Evolutionary conservation across 2,329 filamentous ascomycete genomes (phyloP).

Genomic region (Bipolaris sorokiniana): DNA sequence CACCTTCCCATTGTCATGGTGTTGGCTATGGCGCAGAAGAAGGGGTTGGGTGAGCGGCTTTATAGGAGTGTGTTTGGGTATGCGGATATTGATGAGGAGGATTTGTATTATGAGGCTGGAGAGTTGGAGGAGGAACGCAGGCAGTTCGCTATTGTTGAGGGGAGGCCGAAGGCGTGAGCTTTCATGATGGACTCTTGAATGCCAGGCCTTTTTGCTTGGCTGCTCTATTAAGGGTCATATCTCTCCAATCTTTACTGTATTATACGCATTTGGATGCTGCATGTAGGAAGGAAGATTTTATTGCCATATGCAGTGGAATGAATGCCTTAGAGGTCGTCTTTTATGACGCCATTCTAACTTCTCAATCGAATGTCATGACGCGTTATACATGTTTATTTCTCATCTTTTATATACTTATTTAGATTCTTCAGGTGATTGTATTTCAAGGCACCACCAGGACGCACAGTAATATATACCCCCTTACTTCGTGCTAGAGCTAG

Average conservation of each 20-base stretch:
- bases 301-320: too few species aligned
- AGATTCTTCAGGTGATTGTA: too few species aligned
- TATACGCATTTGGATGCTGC: too few species aligned
- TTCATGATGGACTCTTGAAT: neutral
- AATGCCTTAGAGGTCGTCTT: too few species aligned
- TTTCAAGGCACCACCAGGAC: too few species aligned
- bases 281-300: too few species aligned
- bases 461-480: neutral
- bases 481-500: constrained; percentile 15
- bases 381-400: too few species aligned
- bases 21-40: constrained; percentile 89
- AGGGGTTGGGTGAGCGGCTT: constrained; percentile 61
- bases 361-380: too few species aligned
- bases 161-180: constrained; percentile 13
- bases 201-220: neutral
- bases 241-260: constrained; percentile 26
- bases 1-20: constrained; percentile 90
- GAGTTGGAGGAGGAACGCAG: constrained; percentile 35
- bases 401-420: too few species aligned
- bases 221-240: constrained; percentile 14
- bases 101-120: constrained; percentile 42
- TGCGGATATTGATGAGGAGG: constrained; percentile 38
- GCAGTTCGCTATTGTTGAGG: constrained; percentile 8
- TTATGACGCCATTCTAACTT: too few species aligned
- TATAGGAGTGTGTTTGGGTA: constrained; percentile 43